Evolutionary conservation across 2,329 filamentous ascomycete species (phyloP).

Genomic region (Neonectria sp.): DNA sequence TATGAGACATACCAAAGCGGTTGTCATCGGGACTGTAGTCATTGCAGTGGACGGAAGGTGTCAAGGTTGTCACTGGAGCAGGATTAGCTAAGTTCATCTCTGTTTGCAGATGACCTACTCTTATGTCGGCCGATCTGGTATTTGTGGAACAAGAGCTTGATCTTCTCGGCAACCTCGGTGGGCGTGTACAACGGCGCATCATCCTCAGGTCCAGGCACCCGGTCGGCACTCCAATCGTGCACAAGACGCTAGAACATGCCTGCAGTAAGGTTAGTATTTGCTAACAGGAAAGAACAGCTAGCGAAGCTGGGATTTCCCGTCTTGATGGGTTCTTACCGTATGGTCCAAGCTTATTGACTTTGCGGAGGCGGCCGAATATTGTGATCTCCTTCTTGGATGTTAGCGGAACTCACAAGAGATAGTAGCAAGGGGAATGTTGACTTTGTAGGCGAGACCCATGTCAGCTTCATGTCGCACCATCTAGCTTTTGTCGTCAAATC

Average conservation of each 20-base stretch:
- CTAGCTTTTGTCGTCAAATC: too few relatives aligned
- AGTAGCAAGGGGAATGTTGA: neutral
- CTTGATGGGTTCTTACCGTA: conserved; percentile 38
- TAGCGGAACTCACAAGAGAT: neutral
- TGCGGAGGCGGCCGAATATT: conserved; percentile 56
- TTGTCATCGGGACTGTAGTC: conserved; percentile 48
- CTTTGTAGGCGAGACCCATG: conserved; percentile 60
- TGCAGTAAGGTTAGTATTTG: neutral
- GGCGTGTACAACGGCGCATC: conserved; percentile 52
- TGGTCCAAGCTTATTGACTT: conserved; percentile 59
- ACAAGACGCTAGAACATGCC: conserved; percentile 57
- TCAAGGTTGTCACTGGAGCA: conserved; percentile 6
- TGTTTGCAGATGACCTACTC: neutral
- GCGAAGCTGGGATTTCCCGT: too few relatives aligned
- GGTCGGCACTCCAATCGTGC: conserved; percentile 54
- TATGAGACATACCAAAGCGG: conserved; percentile 33
- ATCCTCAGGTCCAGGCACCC: conserved; percentile 9
- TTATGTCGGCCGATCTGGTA: conserved; percentile 1
- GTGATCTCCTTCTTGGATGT: neutral
- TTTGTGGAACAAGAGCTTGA: conserved; percentile 53
- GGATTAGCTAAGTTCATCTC: neutral
- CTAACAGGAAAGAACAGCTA: neutral
- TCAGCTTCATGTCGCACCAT: too few relatives aligned
- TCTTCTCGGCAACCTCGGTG: conserved; percentile 51
- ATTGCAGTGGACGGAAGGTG: conserved; percentile 17